Percentiles rank a stretch among this genome's conserved stretches.
These are phyloP conservation scores for Hippophae rhamnoides DNA, from an alignment of 306 rosid species.

Conservation along the genomic window DNA sequence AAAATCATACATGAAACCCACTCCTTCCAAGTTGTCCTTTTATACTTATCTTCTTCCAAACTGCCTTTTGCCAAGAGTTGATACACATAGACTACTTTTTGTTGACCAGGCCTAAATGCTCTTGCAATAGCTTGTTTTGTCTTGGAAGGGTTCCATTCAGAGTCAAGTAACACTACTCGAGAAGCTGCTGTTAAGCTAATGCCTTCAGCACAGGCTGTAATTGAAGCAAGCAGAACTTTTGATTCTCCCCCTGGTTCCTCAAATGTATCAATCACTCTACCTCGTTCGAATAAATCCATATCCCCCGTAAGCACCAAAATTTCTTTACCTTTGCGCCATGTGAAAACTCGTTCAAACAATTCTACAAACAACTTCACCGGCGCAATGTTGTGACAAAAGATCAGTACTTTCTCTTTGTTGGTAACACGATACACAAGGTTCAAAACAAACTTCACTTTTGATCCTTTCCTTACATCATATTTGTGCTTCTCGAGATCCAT, in stretches of 20 bases:
- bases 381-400: constrained; percentile 91
- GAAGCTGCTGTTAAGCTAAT: constrained; percentile 95
- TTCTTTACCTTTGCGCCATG: constrained; percentile 65
- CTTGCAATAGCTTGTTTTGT: constrained; percentile 94
- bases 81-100: constrained; percentile 76
- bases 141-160: constrained; percentile 95
- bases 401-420: constrained; percentile 62
- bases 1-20: constrained; percentile 96
- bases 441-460: constrained; percentile 77
- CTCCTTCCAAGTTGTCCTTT: constrained; percentile 86
- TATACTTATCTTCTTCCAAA: constrained; percentile 71
- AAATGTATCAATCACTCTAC: constrained; percentile 76
- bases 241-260: constrained; percentile 73
- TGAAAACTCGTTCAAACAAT: constrained; percentile 62
- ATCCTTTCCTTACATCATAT: constrained; percentile 59
- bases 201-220: constrained; percentile 95
- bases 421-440: constrained; percentile 66
- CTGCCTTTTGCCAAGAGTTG: constrained; percentile 75
- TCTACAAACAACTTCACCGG: constrained; percentile 67
- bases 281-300: constrained; percentile 79
- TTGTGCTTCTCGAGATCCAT: constrained; percentile 55
- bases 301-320: constrained; percentile 77
- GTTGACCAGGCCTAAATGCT: constrained; percentile 92
- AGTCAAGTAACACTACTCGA: constrained; percentile 75
- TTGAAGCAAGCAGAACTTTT: constrained; percentile 85